Percentiles rank a stretch among this genome's conserved stretches.
These are phyloP conservation scores for Quercus lobata DNA, from an alignment of 331 rosid species.

Conservation along the genomic window DNA sequence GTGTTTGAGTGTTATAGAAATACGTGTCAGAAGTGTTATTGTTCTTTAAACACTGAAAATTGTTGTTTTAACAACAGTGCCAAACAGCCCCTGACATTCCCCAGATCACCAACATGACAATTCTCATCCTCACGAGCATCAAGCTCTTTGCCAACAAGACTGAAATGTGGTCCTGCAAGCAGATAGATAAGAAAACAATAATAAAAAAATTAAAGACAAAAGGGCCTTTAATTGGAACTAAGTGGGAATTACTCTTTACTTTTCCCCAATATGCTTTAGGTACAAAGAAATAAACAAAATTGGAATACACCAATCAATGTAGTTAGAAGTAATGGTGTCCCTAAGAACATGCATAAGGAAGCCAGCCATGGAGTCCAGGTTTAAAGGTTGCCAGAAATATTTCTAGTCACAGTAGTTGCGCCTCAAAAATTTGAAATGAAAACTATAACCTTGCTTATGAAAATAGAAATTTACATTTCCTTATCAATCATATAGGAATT, in stretches of 20 bases:
- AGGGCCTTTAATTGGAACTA: background rate
- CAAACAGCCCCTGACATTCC: slow-evolving; percentile 33
- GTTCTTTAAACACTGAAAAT: no score
- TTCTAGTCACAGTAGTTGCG: slow-evolving; percentile 81
- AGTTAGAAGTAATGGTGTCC: slow-evolving; percentile 63
- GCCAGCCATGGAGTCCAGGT: slow-evolving; percentile 81
- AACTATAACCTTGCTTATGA: background rate
- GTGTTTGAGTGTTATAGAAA: no score
- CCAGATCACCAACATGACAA: slow-evolving; percentile 97
- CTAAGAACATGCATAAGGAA: slow-evolving; percentile 89
- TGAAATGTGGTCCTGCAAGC: slow-evolving; percentile 74
- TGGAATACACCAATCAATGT: slow-evolving; percentile 66
- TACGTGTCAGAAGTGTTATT: no score
- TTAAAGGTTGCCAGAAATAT: slow-evolving; percentile 54
- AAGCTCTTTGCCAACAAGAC: slow-evolving; percentile 68
- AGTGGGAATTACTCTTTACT: background rate
- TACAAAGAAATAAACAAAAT: background rate
- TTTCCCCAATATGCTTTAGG: background rate
- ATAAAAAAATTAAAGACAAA: background rate
- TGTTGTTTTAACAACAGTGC: no score
- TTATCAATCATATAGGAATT: background rate
- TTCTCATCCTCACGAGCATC: slow-evolving; percentile 78
- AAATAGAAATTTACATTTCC: background rate
- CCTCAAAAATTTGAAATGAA: slow-evolving; percentile 37
- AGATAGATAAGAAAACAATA: background rate